phyloP scores from a whole-genome alignment of 1,284 basidiomycete genomes.

The Trichosporon faecale region DNA sequence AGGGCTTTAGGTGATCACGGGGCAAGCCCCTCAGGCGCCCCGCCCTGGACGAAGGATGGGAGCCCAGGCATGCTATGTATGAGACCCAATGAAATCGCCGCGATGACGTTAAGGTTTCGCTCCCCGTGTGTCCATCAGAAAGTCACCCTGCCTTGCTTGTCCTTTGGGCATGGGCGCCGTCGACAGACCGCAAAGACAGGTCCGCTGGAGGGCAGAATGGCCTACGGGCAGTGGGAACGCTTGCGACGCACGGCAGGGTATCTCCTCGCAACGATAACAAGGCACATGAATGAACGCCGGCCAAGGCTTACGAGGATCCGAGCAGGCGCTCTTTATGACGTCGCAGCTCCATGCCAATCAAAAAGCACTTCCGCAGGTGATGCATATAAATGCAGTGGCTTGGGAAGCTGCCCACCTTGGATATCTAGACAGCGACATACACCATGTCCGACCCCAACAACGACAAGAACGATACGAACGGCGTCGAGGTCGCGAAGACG shows the following conservation, averaged over 20 bases:
- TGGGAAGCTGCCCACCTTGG: not conserved
- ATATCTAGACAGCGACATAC: not conserved
- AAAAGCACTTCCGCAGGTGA: not conserved
- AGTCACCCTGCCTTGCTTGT: not conserved
- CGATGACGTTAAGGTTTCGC: not conserved
- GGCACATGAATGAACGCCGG: not conserved
- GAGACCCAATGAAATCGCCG: not conserved
- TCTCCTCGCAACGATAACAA: not conserved
- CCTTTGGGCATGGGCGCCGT: no score
- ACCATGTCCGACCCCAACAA: not conserved
- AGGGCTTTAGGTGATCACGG: not conserved
- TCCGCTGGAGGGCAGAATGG: no score
- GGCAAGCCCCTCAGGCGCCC: not conserved
- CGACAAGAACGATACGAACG: not conserved
- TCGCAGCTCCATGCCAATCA: not conserved
- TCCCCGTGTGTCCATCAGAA: not conserved
- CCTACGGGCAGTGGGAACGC: not conserved
- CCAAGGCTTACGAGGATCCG: not conserved
- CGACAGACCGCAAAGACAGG: no score
- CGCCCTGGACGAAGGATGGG: not conserved
- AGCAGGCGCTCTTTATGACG: not conserved
- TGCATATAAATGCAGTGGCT: not conserved
- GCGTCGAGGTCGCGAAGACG: not conserved
- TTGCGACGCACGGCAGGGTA: not conserved
- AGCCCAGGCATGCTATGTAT: not conserved